A percentile compares a stretch with the other conserved stretches of the same genome.
Conservation (phyloP, 1,139 yeast species). For the Geotrichum reessii region DNA sequence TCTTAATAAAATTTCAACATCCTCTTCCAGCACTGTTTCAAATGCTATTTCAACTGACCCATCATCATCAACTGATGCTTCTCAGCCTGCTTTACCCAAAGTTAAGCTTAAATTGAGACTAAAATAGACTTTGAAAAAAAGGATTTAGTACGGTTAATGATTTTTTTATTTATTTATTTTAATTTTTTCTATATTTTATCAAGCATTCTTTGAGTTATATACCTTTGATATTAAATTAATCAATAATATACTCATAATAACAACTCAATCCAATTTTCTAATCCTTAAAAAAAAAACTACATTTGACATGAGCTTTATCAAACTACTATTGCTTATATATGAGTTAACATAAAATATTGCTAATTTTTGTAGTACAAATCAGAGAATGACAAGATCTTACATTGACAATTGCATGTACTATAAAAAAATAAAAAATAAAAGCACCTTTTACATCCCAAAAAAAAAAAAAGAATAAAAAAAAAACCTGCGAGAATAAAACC, state of each 20-base stretch:
- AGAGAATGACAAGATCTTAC: too few relatives aligned
- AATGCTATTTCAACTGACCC: not conserved
- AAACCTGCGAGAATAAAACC: too few relatives aligned
- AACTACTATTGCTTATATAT: too few relatives aligned
- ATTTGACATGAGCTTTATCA: not conserved
- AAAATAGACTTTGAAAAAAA: conserved; percentile 3
- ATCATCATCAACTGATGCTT: not conserved
- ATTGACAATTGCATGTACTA: too few relatives aligned
- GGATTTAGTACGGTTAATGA: too few relatives aligned
- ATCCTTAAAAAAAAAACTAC: not conserved
- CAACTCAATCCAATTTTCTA: not conserved
- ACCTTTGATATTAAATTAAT: not conserved
- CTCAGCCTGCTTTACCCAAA: conserved; percentile 23
- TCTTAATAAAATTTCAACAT: not conserved
- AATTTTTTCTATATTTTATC: not conserved
- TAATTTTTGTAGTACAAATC: too few relatives aligned
- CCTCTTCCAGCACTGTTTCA: not conserved
- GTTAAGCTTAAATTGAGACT: conserved; percentile 30
- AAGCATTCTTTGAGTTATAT: not conserved
- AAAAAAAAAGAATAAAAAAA: too few relatives aligned
- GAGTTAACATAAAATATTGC: too few relatives aligned
- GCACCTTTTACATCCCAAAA: too few relatives aligned
- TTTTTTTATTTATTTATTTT: not conserved
- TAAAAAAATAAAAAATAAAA: not conserved
- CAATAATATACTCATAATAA: not conserved